A percentile compares a stretch with the other conserved stretches of the same genome.
These are phyloP conservation scores for Angomonas desouzai DNA, from an alignment of 208 protist species.

Conservation along the genomic window DNA sequence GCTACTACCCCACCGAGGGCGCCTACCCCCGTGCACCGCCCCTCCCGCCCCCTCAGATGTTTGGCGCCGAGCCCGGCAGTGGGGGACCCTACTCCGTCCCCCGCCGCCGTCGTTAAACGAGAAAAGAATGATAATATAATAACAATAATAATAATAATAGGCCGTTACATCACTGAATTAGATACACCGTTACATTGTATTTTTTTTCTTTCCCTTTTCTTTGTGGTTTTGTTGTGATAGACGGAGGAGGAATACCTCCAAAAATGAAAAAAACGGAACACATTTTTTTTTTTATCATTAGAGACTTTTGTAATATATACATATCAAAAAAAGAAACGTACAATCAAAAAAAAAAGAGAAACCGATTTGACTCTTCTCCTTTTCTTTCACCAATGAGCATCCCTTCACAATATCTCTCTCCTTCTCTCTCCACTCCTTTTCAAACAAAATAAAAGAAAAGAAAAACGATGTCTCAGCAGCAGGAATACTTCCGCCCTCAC, in stretches of 20 bases:
- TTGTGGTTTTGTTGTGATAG: too few species aligned
- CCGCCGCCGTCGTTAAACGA: background rate
- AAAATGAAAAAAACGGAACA: background rate
- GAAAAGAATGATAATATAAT: too few species aligned
- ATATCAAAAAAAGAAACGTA: constrained; percentile 4
- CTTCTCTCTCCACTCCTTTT: too few species aligned
- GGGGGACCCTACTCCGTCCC: background rate
- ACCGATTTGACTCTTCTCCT: too few species aligned
- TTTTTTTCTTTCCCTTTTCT: constrained; percentile 15
- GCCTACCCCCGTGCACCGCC: background rate
- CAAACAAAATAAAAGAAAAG: background rate
- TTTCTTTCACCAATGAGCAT: too few species aligned
- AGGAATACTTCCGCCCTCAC: constrained; percentile 21
- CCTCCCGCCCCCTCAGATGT: constrained; percentile 22
- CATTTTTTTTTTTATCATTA: background rate
- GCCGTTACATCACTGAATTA: too few species aligned
- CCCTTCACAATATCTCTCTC: too few species aligned
- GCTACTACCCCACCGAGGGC: background rate
- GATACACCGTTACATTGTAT: too few species aligned
- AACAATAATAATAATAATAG: too few species aligned
- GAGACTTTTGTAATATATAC: background rate
- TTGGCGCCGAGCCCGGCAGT: constrained; percentile 15
- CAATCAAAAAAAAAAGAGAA: background rate
- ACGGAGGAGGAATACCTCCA: background rate
- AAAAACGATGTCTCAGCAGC: constrained; percentile 14